Evolutionary conservation across 805 yeast species (phyloP), one percentile per base, ranked within the genome.

Genomic region (Candida montana): DNA sequence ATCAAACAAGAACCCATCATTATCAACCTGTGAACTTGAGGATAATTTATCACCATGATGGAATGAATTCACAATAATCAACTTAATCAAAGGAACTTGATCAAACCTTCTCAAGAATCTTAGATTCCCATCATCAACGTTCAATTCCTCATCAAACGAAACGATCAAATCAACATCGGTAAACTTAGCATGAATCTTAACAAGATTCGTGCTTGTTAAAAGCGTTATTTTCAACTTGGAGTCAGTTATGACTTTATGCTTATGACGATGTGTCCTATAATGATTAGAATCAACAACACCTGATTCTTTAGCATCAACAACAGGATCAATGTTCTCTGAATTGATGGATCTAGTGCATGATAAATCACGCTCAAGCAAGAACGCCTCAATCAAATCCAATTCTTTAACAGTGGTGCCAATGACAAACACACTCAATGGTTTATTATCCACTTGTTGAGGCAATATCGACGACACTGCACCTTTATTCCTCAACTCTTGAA

Each of bases 381-480:
- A 68, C 0, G 90, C 84, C 59, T 89, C 97, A 7, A 89, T 69
- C 35, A 89, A 63, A 55, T 89, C 95, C 47, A 84, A 58, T 54
- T 84, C 93, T 54, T 82, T 80, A 18, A 81, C 70, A 51, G 70
- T 74, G 29, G 74, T 71, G 0, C 88, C 82, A 3, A 80, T 73
- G 10, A 84, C 67, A 5, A 70, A 56, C 4, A 72, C 50, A 12
- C 67, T 58, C 20, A 44, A 62, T 29, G 24, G 24, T 7, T n/a
- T n/a, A n/a, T n/a, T n/a, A n/a, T n/a, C n/a, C n/a, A n/a, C n/a
- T n/a, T n/a, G n/a, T n/a, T n/a, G n/a, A n/a, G n/a, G n/a, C n/a
- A n/a, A n/a, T n/a, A n/a, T n/a, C n/a, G n/a, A n/a, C n/a, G n/a
- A n/a, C n/a, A n/a, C n/a, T n/a, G n/a, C n/a, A n/a, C n/a, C n/a